Evolutionary conservation across 768 basidiomycete genomes (phyloP), one percentile per base, ranked within the genome.

Genomic region (Macrolepiota dolichaula): DNA sequence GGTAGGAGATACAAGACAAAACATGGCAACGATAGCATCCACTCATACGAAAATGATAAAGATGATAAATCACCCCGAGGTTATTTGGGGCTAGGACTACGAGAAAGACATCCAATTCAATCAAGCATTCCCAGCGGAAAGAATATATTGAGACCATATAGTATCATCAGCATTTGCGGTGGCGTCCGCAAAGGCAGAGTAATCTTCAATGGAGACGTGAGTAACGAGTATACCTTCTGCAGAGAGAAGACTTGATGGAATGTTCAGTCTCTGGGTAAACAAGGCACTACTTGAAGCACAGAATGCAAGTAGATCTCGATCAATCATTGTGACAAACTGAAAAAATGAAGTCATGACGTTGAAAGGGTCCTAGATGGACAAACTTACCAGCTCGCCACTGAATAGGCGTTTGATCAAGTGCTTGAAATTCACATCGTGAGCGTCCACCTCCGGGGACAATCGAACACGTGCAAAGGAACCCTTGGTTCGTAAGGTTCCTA

Each of bases 271-370:
- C 61, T 84, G 79, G 19, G 74, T 71, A 15, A 86, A 70, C 19
- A 73, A 65, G 15, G 66, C 58, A 63, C 81, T 85, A 61, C 77
- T 76, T 4, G 86, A 83, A 9, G 85, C 81, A 61, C 82, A 87
- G 63, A 89, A 79, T 3, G 81, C 85, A 29, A 87, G 76, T n/a
- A 85, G 73, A 55, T 81, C 79, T 12, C 70, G 65, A 7, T 82
- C 83, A 24, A 78, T 77, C 64, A 83, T 77, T 6, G 81, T 78
- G 32, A 88, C 74, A 68, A 87, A 88, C 88, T 90, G 62, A 7
- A 54, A 32, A 50, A 50, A 47, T 50, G 53, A 38, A 22, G 24
- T 60, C 38, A 46, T 38, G 50, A 37, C 46, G 5, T 15, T 25
- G n/a, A 27, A 5, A 44, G 36, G 50, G 6, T 62, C 11, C 36